Conservation (phyloP, 2,329 filamentous ascomycete species). For the Alternaria rosae region DNA sequence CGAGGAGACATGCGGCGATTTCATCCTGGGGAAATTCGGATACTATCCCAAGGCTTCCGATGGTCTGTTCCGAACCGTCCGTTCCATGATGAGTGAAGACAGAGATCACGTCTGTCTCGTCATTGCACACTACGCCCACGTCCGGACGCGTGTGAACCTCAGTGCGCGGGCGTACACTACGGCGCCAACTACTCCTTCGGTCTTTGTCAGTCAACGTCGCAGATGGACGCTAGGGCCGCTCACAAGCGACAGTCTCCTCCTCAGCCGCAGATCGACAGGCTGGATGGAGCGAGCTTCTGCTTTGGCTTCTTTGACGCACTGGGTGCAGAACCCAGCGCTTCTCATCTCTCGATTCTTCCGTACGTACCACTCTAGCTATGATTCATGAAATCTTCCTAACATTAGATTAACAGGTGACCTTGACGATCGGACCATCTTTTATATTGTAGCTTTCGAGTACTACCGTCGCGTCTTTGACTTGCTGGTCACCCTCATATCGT, state of each 20-base stretch:
- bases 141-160: slow-evolving; percentile 5
- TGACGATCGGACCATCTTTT: neutral
- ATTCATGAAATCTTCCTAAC: neutral
- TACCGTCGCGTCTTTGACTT: slow-evolving; percentile 4
- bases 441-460: neutral
- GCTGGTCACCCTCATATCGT: neutral
- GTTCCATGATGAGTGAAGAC: slow-evolving; percentile 12
- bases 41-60: slow-evolving; percentile 6
- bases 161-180: slow-evolving; percentile 8
- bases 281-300: slow-evolving; percentile 7
- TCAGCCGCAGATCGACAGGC: slow-evolving; percentile 6
- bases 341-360: slow-evolving; percentile 1
- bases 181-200: neutral
- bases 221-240: slow-evolving; percentile 13
- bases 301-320: slow-evolving; percentile 1
- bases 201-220: slow-evolving; percentile 11
- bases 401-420: neutral
- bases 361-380: neutral
- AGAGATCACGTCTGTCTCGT: slow-evolving; percentile 12
- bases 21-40: slow-evolving; percentile 4
- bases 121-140: slow-evolving; percentile 1
- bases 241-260: slow-evolving; percentile 6
- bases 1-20: slow-evolving; percentile 6
- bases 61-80: slow-evolving; percentile 9
- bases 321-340: slow-evolving; percentile 3